Evolutionary conservation across 208 protist genomes (phyloP).

Genomic region (Ichthyophonus hoferi): DNA sequence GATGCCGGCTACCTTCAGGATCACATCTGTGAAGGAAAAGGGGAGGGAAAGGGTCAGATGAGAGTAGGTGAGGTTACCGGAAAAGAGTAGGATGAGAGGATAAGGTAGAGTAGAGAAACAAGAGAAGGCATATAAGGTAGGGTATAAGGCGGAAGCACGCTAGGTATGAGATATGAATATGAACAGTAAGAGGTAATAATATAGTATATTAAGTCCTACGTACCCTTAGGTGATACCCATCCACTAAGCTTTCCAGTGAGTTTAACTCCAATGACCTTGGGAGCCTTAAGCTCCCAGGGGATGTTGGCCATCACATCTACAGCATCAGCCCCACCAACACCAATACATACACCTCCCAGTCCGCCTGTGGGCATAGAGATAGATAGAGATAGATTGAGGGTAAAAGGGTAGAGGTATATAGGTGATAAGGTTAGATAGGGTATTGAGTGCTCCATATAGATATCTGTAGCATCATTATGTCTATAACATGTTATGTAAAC

Average conservation of each 20-base stretch:
- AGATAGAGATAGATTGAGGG: not conserved
- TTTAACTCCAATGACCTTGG: slow-evolving; percentile 80
- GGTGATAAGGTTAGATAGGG: too few species aligned
- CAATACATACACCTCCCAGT: slow-evolving; percentile 60
- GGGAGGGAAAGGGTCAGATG: too few species aligned
- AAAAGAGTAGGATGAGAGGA: too few species aligned
- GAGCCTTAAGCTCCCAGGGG: slow-evolving; percentile 73
- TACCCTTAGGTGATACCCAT: slow-evolving; percentile 65
- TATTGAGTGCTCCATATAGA: too few species aligned
- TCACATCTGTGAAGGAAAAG: slow-evolving; percentile 64
- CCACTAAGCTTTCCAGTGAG: slow-evolving; percentile 57
- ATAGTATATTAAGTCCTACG: too few species aligned
- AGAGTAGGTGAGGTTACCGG: too few species aligned
- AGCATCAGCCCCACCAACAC: slow-evolving; percentile 78
- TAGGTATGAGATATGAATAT: too few species aligned
- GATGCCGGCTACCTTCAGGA: slow-evolving; percentile 73
- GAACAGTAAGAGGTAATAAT: not conserved
- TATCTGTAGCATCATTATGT: too few species aligned
- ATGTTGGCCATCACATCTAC: slow-evolving; percentile 79
- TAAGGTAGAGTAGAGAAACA: too few species aligned
- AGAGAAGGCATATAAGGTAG: too few species aligned
- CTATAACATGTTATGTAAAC: too few species aligned
- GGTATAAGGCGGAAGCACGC: too few species aligned
- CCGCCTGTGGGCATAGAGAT: slow-evolving; percentile 39
- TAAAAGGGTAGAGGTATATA: not conserved